phyloP scores from a whole-genome alignment of 2,329 filamentous ascomycete genomes.

The Stachybotrys chlorohalonatus region DNA sequence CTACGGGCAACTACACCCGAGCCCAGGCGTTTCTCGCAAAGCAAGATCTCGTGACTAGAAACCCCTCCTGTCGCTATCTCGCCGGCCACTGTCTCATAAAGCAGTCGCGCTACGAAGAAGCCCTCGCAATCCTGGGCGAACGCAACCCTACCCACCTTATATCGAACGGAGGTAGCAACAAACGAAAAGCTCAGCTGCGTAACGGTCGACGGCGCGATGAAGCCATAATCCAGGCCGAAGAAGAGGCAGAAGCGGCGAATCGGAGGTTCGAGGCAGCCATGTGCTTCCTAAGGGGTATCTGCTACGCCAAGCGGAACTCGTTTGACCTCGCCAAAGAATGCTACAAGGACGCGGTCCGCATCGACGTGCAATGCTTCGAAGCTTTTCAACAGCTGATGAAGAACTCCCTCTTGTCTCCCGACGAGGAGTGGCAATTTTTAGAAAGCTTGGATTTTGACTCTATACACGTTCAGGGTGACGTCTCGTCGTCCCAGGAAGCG shows the following conservation, averaged over 20 bases:
- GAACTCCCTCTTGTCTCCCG: conserved; percentile 82
- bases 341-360: conserved; percentile 93
- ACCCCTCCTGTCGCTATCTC: conserved; percentile 82
- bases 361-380: conserved; percentile 97
- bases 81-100: conserved; percentile 92
- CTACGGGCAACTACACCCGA: conserved; percentile 87
- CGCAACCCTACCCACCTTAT: conserved; percentile 90
- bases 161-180: conserved; percentile 36
- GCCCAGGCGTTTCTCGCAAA: conserved; percentile 79
- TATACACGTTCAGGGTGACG: conserved; percentile 56
- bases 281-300: conserved; percentile 90
- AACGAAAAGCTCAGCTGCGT: conserved; percentile 27
- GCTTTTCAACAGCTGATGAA: conserved; percentile 97
- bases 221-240: conserved; percentile 21
- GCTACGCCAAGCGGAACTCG: conserved; percentile 93
- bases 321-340: conserved; percentile 97
- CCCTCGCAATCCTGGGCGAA: conserved; percentile 77
- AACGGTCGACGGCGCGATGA: conserved; percentile 21
- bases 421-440: conserved; percentile 84
- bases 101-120: conserved; percentile 83
- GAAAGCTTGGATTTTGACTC: conserved; percentile 86
- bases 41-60: conserved; percentile 72
- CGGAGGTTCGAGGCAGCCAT: conserved; percentile 90
- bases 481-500: conserved; percentile 69
- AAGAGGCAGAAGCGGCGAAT: conserved; percentile 58